Percentiles rank a stretch among this genome's conserved stretches.
Conservation (phyloP, 2,329 filamentous ascomycete genomes). For the Hymenoscyphus repandus region DNA sequence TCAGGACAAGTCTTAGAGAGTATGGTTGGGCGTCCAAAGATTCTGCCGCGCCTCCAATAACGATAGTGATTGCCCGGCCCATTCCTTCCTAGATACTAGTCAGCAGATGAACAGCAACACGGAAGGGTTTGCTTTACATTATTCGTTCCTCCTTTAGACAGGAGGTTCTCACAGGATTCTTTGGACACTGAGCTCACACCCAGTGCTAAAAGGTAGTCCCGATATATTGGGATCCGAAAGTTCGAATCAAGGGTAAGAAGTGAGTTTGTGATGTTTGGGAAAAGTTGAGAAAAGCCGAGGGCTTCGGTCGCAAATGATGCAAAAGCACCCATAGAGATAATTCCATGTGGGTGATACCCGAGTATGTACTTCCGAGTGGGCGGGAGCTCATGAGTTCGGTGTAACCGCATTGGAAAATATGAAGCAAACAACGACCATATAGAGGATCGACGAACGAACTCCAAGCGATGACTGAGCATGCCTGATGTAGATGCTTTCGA, state of each 20-base stretch:
- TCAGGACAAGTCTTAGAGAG: slow-evolving; percentile 70
- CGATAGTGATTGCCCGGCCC: slow-evolving; percentile 94
- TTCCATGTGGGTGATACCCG: slow-evolving; percentile 94
- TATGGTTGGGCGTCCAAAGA: slow-evolving; percentile 83
- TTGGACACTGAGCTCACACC: slow-evolving; percentile 85
- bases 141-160: slow-evolving; percentile 73
- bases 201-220: slow-evolving; percentile 88
- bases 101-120: background rate
- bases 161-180: slow-evolving; percentile 83
- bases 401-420: slow-evolving; percentile 85
- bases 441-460: slow-evolving; percentile 65
- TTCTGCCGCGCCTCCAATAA: slow-evolving; percentile 87
- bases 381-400: slow-evolving; percentile 75
- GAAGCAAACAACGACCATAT: slow-evolving; percentile 87
- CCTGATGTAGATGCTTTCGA: slow-evolving; percentile 75
- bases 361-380: slow-evolving; percentile 91
- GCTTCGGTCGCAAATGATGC: slow-evolving; percentile 87
- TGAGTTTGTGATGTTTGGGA: slow-evolving; percentile 92
- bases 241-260: slow-evolving; percentile 92
- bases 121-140: slow-evolving; percentile 29
- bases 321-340: slow-evolving; percentile 95
- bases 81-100: slow-evolving; percentile 58
- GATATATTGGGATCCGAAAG: slow-evolving; percentile 88
- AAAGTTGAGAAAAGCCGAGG: slow-evolving; percentile 78
- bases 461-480: slow-evolving; percentile 66